These are phyloP conservation scores for Westerdykella aurantiaca DNA, from an alignment of 2,329 filamentous ascomycete species.

Conservation along the genomic window DNA sequence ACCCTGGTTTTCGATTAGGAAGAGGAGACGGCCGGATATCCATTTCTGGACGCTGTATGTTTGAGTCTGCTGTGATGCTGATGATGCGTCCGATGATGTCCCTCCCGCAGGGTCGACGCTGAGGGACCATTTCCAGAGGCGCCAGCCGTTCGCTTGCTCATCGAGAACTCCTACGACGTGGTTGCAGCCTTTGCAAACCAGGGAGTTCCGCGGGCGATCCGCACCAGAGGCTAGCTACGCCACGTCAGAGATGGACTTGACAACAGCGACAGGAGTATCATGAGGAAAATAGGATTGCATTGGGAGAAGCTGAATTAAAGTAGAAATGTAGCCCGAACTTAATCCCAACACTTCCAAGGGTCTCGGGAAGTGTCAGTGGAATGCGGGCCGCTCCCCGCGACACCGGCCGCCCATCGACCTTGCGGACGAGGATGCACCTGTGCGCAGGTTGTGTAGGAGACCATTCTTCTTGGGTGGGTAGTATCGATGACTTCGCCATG, in stretches of 20 bases:
- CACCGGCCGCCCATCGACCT: constrained; percentile 25
- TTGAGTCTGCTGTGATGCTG: constrained; percentile 1
- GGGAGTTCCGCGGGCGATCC: constrained; percentile 3
- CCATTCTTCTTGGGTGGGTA: constrained; percentile 49
- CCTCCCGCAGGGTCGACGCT: constrained; percentile 13
- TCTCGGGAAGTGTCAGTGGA: constrained; percentile 31
- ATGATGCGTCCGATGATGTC: not conserved
- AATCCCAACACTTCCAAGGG: constrained; percentile 32
- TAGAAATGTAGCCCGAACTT: constrained; percentile 25
- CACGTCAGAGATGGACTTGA: constrained; percentile 8
- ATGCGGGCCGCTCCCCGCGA: constrained; percentile 26
- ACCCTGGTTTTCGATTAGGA: constrained; percentile 51
- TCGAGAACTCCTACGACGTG: constrained; percentile 39
- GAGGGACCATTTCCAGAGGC: constrained; percentile 48
- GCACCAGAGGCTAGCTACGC: constrained; percentile 6
- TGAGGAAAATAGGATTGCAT: not conserved
- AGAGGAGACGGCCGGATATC: constrained; percentile 53
- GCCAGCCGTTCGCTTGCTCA: constrained; percentile 41
- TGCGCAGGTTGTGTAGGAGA: constrained; percentile 21
- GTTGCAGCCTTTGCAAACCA: constrained; percentile 39
- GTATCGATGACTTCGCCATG: constrained; percentile 54
- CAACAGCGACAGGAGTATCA: not conserved
- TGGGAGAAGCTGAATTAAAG: not conserved
- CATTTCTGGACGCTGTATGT: constrained; percentile 35
- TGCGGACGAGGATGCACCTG: constrained; percentile 24